A percentile compares a stretch with the other conserved stretches of the same genome.
Evolutionary conservation across 257 asterid genomes (phyloP).

Genomic region (Voacanga thouarsii): DNA sequence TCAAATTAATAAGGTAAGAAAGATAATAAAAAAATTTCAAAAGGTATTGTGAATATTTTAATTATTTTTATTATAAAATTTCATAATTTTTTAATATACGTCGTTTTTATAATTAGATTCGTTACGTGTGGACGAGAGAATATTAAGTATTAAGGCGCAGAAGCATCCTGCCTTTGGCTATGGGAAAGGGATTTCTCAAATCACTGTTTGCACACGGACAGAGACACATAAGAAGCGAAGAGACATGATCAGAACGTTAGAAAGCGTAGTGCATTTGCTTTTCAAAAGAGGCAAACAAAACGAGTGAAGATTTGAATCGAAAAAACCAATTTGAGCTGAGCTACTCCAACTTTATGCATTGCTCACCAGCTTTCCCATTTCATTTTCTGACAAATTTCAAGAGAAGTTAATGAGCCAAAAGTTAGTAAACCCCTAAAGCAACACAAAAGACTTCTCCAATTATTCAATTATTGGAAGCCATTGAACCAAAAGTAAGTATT

Average conservation of each 20-base stretch:
- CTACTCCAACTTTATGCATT: not conserved
- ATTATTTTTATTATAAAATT: no score
- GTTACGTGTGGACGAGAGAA: no score
- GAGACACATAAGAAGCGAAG: no score
- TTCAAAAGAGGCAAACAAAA: not conserved
- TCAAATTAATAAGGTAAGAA: no score
- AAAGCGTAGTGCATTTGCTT: not conserved
- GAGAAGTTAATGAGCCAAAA: not conserved
- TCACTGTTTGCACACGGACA: not conserved
- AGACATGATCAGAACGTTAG: not conserved
- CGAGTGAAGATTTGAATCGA: not conserved
- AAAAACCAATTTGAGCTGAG: not conserved
- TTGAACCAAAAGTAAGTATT: slow-evolving; percentile 24
- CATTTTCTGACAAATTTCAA: not conserved
- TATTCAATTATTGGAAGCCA: slow-evolving; percentile 34
- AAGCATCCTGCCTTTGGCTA: no score
- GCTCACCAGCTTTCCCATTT: not conserved
- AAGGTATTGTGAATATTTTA: no score
- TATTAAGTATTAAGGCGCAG: no score
- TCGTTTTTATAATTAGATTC: no score
- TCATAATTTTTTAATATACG: no score
- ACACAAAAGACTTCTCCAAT: slow-evolving; percentile 24
- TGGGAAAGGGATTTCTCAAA: not conserved
- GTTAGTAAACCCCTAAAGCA: slow-evolving; percentile 11
- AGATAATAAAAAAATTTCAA: no score